Conservation (phyloP, 441 rosid genomes). For the Adansonia gregorii region DNA sequence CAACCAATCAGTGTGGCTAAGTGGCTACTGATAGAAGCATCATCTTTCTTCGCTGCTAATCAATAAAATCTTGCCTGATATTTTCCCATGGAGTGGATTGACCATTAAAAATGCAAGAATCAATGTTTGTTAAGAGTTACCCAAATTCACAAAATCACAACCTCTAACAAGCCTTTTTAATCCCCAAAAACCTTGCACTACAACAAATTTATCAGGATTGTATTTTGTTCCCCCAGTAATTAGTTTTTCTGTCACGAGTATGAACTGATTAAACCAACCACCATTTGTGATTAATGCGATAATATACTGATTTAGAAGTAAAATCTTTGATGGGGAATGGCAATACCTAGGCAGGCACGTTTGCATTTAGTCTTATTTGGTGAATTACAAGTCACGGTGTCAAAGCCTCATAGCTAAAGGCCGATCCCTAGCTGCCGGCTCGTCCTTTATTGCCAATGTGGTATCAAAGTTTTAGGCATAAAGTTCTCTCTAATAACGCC, state of each 20-base stretch:
- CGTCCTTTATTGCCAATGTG: not conserved
- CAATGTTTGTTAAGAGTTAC: not conserved
- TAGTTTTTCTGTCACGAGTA: not conserved
- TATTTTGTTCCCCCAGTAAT: not conserved
- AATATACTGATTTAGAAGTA: conserved; percentile 1
- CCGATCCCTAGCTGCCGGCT: conserved; percentile 3
- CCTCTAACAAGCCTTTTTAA: not conserved
- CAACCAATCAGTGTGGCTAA: not conserved
- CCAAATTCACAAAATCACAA: not conserved
- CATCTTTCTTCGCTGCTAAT: not conserved
- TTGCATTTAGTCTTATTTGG: conserved; percentile 16
- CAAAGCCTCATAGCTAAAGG: conserved; percentile 1
- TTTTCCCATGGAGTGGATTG: not conserved
- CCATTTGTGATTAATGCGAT: not conserved
- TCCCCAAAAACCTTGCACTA: not conserved
- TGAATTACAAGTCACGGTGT: not conserved
- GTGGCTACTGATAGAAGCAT: not conserved
- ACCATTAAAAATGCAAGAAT: not conserved
- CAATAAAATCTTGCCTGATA: not conserved
- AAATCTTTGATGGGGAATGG: not conserved
- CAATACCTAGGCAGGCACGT: not conserved
- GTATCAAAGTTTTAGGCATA: not conserved
- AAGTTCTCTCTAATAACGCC: not conserved
- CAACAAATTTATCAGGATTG: not conserved
- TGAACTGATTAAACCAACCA: not conserved